A percentile compares a stretch with the other conserved stretches of the same genome.
Conservation (phyloP, 805 yeast genomes). For the Komagataella pseudopastoris region DNA sequence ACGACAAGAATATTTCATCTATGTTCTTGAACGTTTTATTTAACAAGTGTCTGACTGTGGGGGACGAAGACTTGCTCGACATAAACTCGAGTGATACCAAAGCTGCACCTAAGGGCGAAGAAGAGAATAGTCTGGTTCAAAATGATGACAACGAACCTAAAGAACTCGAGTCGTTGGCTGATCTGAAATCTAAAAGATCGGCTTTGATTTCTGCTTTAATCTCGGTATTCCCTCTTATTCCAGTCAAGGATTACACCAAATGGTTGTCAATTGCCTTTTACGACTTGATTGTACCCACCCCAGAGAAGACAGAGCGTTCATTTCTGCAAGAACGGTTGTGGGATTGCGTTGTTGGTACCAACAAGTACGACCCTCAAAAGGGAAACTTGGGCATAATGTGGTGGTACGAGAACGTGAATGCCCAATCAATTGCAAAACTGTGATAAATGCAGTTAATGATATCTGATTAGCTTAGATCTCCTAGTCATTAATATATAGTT, state of each 20-base stretch:
- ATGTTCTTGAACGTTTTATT: conserved; percentile 29
- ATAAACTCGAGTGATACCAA: background rate
- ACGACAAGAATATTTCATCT: conserved; percentile 14
- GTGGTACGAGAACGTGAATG: conserved; percentile 40
- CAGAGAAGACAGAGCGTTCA: conserved; percentile 18
- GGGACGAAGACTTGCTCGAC: background rate
- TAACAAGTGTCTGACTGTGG: conserved; percentile 19
- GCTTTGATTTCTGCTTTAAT: conserved; percentile 33
- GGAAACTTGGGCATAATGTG: conserved; percentile 41
- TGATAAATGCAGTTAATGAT: too few species aligned
- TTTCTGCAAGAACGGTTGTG: conserved; percentile 31
- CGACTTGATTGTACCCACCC: conserved; percentile 14
- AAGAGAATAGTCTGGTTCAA: background rate
- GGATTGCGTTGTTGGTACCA: conserved; percentile 33
- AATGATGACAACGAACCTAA: conserved; percentile 3
- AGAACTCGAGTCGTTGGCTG: conserved; percentile 10
- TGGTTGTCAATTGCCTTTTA: conserved; percentile 36
- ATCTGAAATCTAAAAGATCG: conserved; percentile 25
- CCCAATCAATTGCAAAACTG: background rate
- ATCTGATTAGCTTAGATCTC: background rate
- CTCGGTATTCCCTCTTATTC: conserved; percentile 38
- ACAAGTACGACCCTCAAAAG: conserved; percentile 42
- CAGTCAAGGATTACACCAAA: conserved; percentile 21
- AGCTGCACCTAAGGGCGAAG: background rate
- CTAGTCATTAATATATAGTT: background rate